Evolutionary conservation across 306 rosid genomes (phyloP), one percentile per base, ranked within the genome.

Genomic region (Glycine soja): DNA sequence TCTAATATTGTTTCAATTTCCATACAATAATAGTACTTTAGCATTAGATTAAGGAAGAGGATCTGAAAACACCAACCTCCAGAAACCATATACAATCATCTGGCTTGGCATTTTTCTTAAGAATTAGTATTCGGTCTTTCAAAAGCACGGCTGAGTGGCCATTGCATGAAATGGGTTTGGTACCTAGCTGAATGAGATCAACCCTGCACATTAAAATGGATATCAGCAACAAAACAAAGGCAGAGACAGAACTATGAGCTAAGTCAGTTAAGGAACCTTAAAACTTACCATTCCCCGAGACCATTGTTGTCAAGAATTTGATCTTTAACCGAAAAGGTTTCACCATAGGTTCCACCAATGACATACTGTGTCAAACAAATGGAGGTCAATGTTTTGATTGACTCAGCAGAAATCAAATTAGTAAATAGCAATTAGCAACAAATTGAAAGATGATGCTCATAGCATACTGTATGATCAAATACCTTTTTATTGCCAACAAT

Each of bases 51-150:
- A 47, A 52, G 64, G 43, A 58, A 63, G 19, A 14, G 14, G 30
- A 46, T 67, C 24, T 11, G 47, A 67, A 82, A 76, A 78, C 73
- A 86, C 92, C 64, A 62, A 94, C 98, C 98, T 94, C 98, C 57
- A 94, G 86, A 85, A 92, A 90, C 97, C 97, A 94, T 53, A 86
- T 81, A 47, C 81, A 85, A 81, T 92, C 98, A 80, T 89, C 90
- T 3, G 85, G 70, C 40, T 85, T 72, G 9, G 95, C 74, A 32
- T 90, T 90, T 53, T 80, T 90, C 91, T 87, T 92, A 42, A 91
- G 75, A 61, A 91, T 64, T 87, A 92, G 82, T 53, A 94, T 87
- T 47, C 88, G 82, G 73, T 91, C 94, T 67, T 86, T 78, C 83
- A 91, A 72, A 74, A 70, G 85, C 79, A 91, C 82, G 3, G 91